Evolutionary conservation across 305 asterid genomes (phyloP).

Genomic region (Fraxinus xanthoxyloides): DNA sequence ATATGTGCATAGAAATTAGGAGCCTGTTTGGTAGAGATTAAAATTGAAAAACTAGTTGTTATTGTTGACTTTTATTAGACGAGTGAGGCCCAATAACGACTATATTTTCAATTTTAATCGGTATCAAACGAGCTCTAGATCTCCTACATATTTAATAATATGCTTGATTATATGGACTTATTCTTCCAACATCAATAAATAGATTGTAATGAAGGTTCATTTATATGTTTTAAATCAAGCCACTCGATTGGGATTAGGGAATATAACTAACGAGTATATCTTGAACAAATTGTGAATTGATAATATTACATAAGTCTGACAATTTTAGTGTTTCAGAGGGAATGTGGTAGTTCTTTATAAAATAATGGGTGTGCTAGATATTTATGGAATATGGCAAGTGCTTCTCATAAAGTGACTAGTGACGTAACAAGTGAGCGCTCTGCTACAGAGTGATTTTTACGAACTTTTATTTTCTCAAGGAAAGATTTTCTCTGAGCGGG

Average conservation of each 20-base stretch:
- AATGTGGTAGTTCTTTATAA: neutral
- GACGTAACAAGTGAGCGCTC: neutral
- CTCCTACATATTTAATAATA: neutral
- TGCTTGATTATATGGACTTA: neutral
- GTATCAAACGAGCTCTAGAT: no score
- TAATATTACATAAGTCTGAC: neutral
- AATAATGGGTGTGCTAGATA: neutral
- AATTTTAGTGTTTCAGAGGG: neutral
- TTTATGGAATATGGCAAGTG: neutral
- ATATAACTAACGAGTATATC: neutral
- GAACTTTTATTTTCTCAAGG: neutral
- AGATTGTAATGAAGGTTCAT: neutral
- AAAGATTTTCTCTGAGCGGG: neutral
- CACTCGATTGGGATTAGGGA: neutral
- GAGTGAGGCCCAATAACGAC: no score
- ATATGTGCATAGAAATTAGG: neutral
- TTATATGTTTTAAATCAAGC: neutral
- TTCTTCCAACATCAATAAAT: neutral
- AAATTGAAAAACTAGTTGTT: no score
- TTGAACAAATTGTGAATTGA: neutral
- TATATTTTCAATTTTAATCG: no score
- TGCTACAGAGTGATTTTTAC: neutral
- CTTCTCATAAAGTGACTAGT: neutral
- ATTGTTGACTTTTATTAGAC: no score
- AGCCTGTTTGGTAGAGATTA: no score